Percentiles rank a stretch among this genome's conserved stretches.
Conservation (phyloP, 257 asterid genomes). For the Paulownia fortunei region DNA sequence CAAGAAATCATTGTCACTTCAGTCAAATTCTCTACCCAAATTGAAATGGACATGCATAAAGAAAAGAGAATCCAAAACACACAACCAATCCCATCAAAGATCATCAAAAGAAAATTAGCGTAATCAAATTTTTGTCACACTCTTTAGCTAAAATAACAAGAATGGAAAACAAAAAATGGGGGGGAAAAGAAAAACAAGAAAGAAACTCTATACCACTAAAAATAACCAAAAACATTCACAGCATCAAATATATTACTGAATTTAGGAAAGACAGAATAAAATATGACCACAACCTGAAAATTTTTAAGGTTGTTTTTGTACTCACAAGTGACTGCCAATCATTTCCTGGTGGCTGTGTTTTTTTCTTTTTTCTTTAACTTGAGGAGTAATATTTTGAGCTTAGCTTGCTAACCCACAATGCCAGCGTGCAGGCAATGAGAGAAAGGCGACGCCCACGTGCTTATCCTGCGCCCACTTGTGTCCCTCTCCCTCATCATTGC, state of each 20-base stretch:
- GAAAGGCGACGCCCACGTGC: conserved; percentile 78
- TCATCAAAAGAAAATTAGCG: not conserved
- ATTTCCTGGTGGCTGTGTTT: conserved; percentile 43
- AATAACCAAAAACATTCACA: conserved; percentile 17
- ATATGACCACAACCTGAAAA: conserved; percentile 40
- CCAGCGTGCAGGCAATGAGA: conserved; percentile 74
- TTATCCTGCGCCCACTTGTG: conserved; percentile 63
- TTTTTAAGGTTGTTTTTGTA: conserved; percentile 51
- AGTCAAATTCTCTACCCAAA: conserved; percentile 40
- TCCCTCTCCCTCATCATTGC: conserved; percentile 69
- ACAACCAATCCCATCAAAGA: conserved; percentile 36
- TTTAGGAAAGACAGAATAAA: conserved; percentile 33
- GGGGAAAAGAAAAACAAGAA: not conserved
- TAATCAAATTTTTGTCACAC: not conserved
- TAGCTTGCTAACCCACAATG: conserved; percentile 39
- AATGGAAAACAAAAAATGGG: not conserved
- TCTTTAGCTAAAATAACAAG: not conserved
- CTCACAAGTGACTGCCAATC: conserved; percentile 50
- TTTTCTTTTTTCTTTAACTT: not conserved
- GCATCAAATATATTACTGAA: conserved; percentile 16
- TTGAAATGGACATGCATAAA: conserved; percentile 48
- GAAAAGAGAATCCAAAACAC: conserved; percentile 31
- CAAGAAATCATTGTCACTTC: conserved; percentile 40
- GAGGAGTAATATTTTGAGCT: conserved; percentile 16
- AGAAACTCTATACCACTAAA: not conserved